Percentiles rank a stretch among this genome's conserved stretches.
These are phyloP conservation scores for Sporothrix pseudoabietina DNA, from an alignment of 2,329 filamentous ascomycete genomes.

Conservation along the genomic window DNA sequence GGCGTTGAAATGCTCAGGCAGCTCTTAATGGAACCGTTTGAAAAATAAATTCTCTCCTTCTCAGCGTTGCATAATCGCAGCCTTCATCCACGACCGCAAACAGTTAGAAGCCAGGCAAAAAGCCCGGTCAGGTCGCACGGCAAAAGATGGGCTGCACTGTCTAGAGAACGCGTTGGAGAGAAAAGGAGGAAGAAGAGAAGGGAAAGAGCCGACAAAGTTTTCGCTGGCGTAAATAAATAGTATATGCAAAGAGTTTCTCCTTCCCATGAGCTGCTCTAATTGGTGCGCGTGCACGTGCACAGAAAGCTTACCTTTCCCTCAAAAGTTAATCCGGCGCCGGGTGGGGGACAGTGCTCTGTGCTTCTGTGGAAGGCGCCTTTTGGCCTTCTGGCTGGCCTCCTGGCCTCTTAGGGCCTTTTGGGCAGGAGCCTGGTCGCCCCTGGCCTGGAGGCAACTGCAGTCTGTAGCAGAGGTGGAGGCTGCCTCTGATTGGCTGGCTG, in stretches of 20 bases:
- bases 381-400: too few species aligned
- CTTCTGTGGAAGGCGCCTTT: not conserved
- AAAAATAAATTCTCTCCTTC: constrained; percentile 47
- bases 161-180: constrained; percentile 70
- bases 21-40: constrained; percentile 59
- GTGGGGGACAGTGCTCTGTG: constrained; percentile 3
- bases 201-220: constrained; percentile 29
- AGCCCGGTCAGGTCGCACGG: constrained; percentile 59
- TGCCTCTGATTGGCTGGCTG: not conserved
- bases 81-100: constrained; percentile 62
- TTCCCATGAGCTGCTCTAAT: not conserved
- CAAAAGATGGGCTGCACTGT: constrained; percentile 78
- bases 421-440: constrained; percentile 15
- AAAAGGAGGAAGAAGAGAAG: constrained; percentile 29
- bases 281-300: constrained; percentile 22
- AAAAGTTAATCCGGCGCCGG: constrained; percentile 9
- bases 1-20: constrained; percentile 52
- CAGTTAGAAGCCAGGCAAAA: constrained; percentile 66
- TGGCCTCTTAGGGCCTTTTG: not conserved
- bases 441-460: not conserved
- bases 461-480: not conserved
- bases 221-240: constrained; percentile 26
- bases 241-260: constrained; percentile 3
- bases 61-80: constrained; percentile 63
- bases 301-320: not conserved